Evolutionary conservation across 108 stramenopile species (phyloP), one percentile per base, ranked within the genome.

Genomic region (Conticribra weissflogii): DNA sequence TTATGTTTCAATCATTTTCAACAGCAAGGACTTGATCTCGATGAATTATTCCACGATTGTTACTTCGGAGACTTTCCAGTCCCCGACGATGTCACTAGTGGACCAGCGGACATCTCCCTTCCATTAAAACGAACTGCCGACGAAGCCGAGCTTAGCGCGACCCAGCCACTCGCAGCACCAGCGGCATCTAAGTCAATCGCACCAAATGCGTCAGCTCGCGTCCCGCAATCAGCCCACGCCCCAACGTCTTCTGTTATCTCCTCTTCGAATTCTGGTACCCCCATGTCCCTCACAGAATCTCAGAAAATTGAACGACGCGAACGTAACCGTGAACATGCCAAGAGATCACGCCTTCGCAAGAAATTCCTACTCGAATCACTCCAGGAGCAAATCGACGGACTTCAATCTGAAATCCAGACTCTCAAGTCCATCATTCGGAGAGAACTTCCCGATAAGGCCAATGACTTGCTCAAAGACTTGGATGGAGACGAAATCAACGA

Each of bases 341-440:
- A 99, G 62, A 86, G 96, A 31, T 92, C 90, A 57, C 83, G 98
- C 23, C 86, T 99, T 27, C 92, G 98, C 36, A 99, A 99, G 78
- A 99, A 99, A 74, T 99, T 98, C 78, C 71, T 99, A 21, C 78
- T 98, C 53, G 98, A 99, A 81, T 83, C 83, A 15, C 82, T 99
- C 22, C 96, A 97, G 68, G 94, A 97, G 70, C 96, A 96, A 70
- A 97, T 99, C 58, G 84, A 93, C 60, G 94, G 85, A 28, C 64
- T 96, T 21, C 87, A 96, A 76, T 86, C 85, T 44, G 91, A 96
- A 76, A 85, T 92, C 17, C 74, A 79, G n/a, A 80, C 75, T 9
- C 66, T 96, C 19, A 91, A 86, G 59, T 67, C 78, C 28, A 85
- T 90, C 17, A 79, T 96, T 50, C 61, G 74, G 33, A 54, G 63